Evolutionary conservation across 2,329 filamentous ascomycete species (phyloP).

Genomic region (Lachnellula willkommii): DNA sequence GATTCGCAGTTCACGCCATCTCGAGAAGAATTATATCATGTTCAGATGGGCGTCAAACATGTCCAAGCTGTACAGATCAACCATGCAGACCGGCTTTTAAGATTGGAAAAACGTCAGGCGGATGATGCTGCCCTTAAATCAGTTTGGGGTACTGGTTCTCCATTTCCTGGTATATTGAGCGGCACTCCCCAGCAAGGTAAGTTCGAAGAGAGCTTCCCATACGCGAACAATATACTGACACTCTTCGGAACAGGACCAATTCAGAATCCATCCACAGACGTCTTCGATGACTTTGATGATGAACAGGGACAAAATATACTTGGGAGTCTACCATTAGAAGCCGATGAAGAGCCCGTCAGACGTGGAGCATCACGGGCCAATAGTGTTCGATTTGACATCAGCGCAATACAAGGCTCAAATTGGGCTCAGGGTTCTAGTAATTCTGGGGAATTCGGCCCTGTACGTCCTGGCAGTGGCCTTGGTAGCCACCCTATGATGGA

Average conservation of each 20-base stretch:
- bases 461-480: constrained; percentile 73
- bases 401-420: constrained; percentile 79
- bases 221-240: constrained; percentile 14
- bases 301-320: constrained; percentile 77
- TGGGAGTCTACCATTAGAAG: constrained; percentile 75
- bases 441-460: constrained; percentile 74
- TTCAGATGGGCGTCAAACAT: constrained; percentile 67
- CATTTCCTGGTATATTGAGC: constrained; percentile 79
- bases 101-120: constrained; percentile 61
- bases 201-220: constrained; percentile 26
- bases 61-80: constrained; percentile 58
- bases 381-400: constrained; percentile 96
- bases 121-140: constrained; percentile 70
- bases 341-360: constrained; percentile 79
- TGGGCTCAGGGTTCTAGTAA: constrained; percentile 80
- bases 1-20: constrained; percentile 56
- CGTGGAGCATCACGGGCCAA: constrained; percentile 89
- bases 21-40: constrained; percentile 61
- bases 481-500: constrained; percentile 79
- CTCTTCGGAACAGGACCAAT: constrained; percentile 58
- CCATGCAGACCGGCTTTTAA: constrained; percentile 56
- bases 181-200: constrained; percentile 83
- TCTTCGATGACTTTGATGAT: constrained; percentile 81
- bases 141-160: constrained; percentile 85
- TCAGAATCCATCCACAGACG: constrained; percentile 72